A percentile compares a stretch with the other conserved stretches of the same genome.
These are phyloP conservation scores for Protostelium mycophagum DNA, from an alignment of 78 protist species.

Conservation along the genomic window DNA sequence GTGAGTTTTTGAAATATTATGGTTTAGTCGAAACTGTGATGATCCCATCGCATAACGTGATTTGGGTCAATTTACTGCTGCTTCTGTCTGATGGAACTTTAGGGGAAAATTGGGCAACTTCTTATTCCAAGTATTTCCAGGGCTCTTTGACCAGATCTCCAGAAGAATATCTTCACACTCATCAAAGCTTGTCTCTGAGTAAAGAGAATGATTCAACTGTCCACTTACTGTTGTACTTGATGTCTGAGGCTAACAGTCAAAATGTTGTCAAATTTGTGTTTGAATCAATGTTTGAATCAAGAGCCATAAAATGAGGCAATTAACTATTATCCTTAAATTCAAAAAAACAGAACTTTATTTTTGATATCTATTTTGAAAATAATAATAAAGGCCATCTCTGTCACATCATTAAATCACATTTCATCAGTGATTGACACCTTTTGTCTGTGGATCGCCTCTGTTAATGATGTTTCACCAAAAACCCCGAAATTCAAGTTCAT, in stretches of 20 bases:
- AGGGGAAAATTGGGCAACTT: neutral
- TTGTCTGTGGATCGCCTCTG: neutral
- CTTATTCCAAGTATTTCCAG: neutral
- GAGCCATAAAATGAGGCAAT: too few relatives aligned
- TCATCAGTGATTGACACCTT: neutral
- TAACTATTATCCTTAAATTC: too few relatives aligned
- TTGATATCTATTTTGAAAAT: too few relatives aligned
- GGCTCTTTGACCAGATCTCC: neutral
- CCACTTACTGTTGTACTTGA: too few relatives aligned
- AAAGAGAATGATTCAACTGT: too few relatives aligned
- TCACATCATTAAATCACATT: neutral
- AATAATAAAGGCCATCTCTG: neutral
- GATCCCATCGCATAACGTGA: neutral
- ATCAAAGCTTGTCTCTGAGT: neutral
- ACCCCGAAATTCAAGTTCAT: neutral
- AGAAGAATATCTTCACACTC: neutral
- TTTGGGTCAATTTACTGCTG: too few relatives aligned
- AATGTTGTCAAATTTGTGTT: too few relatives aligned
- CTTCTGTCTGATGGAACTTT: too few relatives aligned
- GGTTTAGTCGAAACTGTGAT: neutral
- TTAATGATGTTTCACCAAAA: neutral
- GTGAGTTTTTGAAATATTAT: too few relatives aligned
- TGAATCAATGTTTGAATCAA: too few relatives aligned
- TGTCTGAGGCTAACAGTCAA: too few relatives aligned
- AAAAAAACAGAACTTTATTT: too few relatives aligned